Evolutionary conservation across 441 rosid species (phyloP), one percentile per base, ranked within the genome.

Genomic region (Hypseocharis bilobata): DNA sequence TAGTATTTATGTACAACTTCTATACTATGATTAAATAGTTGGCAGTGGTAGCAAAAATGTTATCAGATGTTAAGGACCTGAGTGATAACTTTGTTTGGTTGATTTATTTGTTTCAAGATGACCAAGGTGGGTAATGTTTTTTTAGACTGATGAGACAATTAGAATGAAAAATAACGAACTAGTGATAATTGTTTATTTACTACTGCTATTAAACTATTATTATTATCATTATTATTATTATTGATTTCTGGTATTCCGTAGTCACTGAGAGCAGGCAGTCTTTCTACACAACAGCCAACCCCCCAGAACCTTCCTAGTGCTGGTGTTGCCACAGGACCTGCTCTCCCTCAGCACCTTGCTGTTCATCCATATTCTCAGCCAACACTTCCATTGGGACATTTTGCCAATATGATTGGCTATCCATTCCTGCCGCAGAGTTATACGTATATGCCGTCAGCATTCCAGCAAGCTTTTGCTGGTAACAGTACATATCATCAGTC

Each of bases 281-380:
- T 84, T 60, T 78, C 97, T 34, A 68, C 87, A 7, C 74, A 87
- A 22, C 91, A 87, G 83, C 84, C 84, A 70, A 71, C 83, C 52
- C 84, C 72, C 19, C 96, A 88, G 81, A 78, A 77, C 13, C 74
- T 77, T 56, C 78, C 91, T 4, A 83, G 85, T 75, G 85, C 79
- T 34, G 81, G 64, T 47, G 84, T 83, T 45, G 91, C 98, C 60
- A 80, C 88, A 0, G 96, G 94, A 69, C 89, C 91, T 28, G 74
- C 88, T 65, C 87, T 84, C 69, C 95, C 95, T 0, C 98, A 91
- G 68, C 98, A 88, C 75, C 85, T 91, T 67, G 83, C 92, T 40
- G 81, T 93, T 85, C 98, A 93, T 73, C 88, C 94, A 22, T 93
- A 91, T 79, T 80, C 97, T 3, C 98, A 93, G 58, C 97, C 86